Evolutionary conservation across 148 eudicot genomes (phyloP).

Genomic region (Spergularia marina): DNA sequence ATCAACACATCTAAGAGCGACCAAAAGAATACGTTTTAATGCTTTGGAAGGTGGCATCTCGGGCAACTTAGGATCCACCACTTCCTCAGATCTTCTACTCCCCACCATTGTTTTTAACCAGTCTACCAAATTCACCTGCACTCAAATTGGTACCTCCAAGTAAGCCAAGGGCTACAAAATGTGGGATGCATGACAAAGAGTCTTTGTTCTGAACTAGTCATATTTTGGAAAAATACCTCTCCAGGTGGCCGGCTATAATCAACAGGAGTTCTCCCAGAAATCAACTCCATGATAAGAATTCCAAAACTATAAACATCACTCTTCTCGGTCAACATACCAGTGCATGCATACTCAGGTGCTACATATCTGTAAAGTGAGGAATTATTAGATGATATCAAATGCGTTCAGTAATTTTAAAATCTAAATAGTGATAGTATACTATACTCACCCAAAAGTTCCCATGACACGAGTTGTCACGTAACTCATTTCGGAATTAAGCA

Average conservation of each 20-base stretch:
- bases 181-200: not conserved
- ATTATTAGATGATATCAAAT: conserved; percentile 6
- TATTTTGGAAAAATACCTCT: conserved; percentile 41
- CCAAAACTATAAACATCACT: conserved; percentile 83
- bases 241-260: conserved; percentile 77
- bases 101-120: conserved; percentile 87
- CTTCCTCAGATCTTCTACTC: conserved; percentile 74
- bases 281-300: conserved; percentile 78
- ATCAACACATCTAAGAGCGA: conserved; percentile 80
- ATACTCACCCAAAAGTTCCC: conserved; percentile 88
- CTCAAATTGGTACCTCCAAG: conserved; percentile 1
- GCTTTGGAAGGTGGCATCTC: conserved; percentile 74
- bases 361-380: conserved; percentile 48
- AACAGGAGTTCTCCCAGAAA: conserved; percentile 78
- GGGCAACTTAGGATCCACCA: conserved; percentile 76
- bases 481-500: conserved; percentile 67
- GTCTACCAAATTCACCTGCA: conserved; percentile 73
- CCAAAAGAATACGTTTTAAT: conserved; percentile 66
- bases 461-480: conserved; percentile 92
- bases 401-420: not conserved
- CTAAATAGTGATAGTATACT: not conserved
- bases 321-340: conserved; percentile 84
- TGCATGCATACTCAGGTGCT: conserved; percentile 88
- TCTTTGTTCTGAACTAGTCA: not conserved
- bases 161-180: not conserved